These are phyloP conservation scores for Sporothrix pallida DNA, from an alignment of 2,329 filamentous ascomycete species.

Conservation along the genomic window DNA sequence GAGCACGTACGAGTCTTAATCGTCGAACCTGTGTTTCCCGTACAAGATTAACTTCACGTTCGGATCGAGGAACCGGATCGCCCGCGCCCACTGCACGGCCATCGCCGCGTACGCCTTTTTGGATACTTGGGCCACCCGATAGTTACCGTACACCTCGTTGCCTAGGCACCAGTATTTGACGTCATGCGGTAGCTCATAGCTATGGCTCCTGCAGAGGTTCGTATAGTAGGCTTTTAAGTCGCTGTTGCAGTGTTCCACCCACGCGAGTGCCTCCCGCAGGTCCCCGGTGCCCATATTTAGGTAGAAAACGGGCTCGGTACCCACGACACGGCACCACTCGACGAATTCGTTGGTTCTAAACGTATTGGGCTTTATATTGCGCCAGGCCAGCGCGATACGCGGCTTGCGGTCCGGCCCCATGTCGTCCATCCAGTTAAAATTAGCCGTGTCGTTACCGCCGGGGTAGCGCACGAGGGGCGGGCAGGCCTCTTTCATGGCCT, in stretches of 20 bases:
- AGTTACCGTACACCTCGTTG: constrained; percentile 71
- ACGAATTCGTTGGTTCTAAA: constrained; percentile 89
- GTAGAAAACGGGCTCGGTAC: constrained; percentile 78
- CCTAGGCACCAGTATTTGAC: constrained; percentile 87
- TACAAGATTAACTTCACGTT: constrained; percentile 72
- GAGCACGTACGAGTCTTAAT: constrained; percentile 76
- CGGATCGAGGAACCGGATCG: constrained; percentile 73
- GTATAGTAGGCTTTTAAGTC: constrained; percentile 78
- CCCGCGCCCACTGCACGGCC: constrained; percentile 73
- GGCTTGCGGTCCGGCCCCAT: constrained; percentile 73
- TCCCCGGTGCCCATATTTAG: constrained; percentile 82
- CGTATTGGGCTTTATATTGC: constrained; percentile 75
- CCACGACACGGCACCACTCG: constrained; percentile 75
- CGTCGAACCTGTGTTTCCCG: constrained; percentile 71
- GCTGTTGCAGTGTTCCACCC: constrained; percentile 88
- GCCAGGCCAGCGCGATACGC: constrained; percentile 77
- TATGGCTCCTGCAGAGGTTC: constrained; percentile 77
- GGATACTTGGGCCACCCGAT: constrained; percentile 71
- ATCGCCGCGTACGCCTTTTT: constrained; percentile 72
- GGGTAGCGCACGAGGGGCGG: constrained; percentile 81
- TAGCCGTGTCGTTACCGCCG: constrained; percentile 83
- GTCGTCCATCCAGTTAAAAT: constrained; percentile 85
- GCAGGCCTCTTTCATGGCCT: constrained; percentile 73
- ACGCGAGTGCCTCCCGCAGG: constrained; percentile 64
- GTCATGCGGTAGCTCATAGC: constrained; percentile 76